These are phyloP conservation scores for Aeschynomene evenia DNA, from an alignment of 306 rosid genomes.

Conservation along the genomic window DNA sequence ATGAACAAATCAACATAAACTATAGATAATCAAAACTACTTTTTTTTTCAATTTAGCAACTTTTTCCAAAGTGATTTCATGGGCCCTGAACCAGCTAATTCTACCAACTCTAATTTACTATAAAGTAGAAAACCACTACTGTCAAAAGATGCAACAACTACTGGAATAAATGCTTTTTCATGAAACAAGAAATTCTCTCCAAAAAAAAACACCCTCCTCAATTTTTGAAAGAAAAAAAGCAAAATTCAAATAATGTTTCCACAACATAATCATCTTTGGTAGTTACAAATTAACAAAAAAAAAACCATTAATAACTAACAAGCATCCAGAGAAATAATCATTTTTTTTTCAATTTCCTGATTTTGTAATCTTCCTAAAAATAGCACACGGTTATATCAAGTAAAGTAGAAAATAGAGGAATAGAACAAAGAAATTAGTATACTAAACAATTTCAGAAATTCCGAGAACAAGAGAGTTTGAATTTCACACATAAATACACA, in stretches of 20 bases:
- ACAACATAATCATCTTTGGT: not conserved
- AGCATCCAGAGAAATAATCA: not conserved
- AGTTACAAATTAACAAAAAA: not conserved
- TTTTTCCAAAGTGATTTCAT: slow-evolving; percentile 12
- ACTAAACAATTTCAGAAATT: not conserved
- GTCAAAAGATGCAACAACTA: slow-evolving; percentile 8
- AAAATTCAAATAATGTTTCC: not conserved
- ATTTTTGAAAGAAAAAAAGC: not conserved
- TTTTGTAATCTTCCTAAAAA: not conserved
- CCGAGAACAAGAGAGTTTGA: not conserved
- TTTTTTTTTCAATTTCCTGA: not conserved
- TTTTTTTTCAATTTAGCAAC: not conserved
- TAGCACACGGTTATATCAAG: slow-evolving; percentile 7
- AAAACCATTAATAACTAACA: not conserved
- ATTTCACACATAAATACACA: not conserved
- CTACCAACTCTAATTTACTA: slow-evolving; percentile 6
- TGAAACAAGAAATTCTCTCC: not conserved
- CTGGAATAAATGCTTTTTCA: slow-evolving; percentile 19
- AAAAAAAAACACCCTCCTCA: slow-evolving; percentile 16
- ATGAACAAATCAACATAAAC: slow-evolving; percentile 6
- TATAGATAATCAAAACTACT: not conserved
- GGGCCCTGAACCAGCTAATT: slow-evolving; percentile 15
- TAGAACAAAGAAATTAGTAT: not conserved
- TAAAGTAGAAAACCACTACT: not conserved
- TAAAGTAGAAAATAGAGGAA: not conserved